Conservation (phyloP, 306 rosid genomes). For the Prunus kanzakura region DNA sequence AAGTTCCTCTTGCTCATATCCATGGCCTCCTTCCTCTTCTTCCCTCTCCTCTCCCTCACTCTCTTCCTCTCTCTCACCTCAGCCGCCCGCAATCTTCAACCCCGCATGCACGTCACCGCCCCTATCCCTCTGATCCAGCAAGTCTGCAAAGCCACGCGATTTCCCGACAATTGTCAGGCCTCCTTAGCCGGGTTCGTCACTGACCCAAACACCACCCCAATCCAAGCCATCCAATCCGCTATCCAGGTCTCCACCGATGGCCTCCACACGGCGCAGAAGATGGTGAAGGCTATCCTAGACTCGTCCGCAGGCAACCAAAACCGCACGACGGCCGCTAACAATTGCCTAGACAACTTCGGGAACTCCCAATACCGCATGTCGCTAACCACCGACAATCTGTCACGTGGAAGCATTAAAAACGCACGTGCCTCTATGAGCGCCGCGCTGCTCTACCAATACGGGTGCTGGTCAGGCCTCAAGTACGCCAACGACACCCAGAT, state of each 20-base stretch:
- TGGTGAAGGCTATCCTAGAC: constrained; percentile 46
- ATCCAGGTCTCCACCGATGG: constrained; percentile 36
- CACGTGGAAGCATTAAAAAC: constrained; percentile 41
- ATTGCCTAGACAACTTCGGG: constrained; percentile 48
- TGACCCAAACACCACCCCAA: constrained; percentile 29
- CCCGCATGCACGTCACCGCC: neutral
- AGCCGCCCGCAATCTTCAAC: constrained; percentile 26
- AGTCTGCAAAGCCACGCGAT: constrained; percentile 79
- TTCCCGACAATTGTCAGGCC: constrained; percentile 48
- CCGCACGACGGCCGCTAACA: constrained; percentile 58
- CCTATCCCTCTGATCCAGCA: constrained; percentile 17
- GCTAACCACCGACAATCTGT: constrained; percentile 36
- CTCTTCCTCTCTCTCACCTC: constrained; percentile 45
- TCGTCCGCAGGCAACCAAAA: constrained; percentile 38
- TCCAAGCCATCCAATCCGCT: constrained; percentile 49
- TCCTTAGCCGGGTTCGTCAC: constrained; percentile 30
- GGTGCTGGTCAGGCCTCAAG: constrained; percentile 68
- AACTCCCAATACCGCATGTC: constrained; percentile 57
- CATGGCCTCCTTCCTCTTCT: constrained; percentile 53
- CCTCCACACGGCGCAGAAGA: constrained; percentile 50
- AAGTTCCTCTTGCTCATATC: constrained; percentile 39
- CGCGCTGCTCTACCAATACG: constrained; percentile 63
- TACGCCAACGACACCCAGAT: constrained; percentile 71
- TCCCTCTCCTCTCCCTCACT: constrained; percentile 40
- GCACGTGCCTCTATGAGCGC: constrained; percentile 77